Base-by-base conservation (phyloP, 441 rosid species). In the Gossypium aridum region DNA sequence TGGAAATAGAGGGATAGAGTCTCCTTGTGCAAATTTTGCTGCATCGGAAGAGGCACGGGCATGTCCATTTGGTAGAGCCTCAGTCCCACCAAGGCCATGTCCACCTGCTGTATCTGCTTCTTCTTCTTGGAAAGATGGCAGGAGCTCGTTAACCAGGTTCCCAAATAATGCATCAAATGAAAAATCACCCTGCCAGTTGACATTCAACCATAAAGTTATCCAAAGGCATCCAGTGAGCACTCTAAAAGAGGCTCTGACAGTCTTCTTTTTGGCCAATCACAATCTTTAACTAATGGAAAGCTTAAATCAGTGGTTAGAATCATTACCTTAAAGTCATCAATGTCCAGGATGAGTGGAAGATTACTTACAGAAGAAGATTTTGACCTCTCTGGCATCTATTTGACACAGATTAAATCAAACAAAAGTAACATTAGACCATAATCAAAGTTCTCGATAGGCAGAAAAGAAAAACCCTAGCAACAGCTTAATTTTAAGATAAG, bases 151-250 rank as follows among this genome's bases (percentile, higher is more conserved):
- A 31, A 96, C 99, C 78, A 96, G 78, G 84, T 87, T 91, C 79
- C 98, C 99, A 51, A 94, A 96, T 63, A 92, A 84, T 47, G 96
- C 96, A 85, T 96, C 99, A 69, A 96, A 96, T 0, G 98, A 96
- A 83, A 96, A 96, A 64, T 96, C 96, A 63, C 99, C 99, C 98
- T 96, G 80, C 77, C 79, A 20, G 64, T 43, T 45, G n/a, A 78
- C 71, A 60, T 70, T 37, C 13, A 63, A 73, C 31, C 16, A 51
- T 49, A 49, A n/a, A 56, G 12, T 45, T 28, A 74, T 70, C 16
- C 59, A 47, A 19, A 2, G 45, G 22, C 55, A 71, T 57, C 5
- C 17, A 74, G 53, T 62, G 70, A 62, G 47, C 23, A 74, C 64
- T 26, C 12, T 26, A 61, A 47, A 68, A 61, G 16, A 65, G 76